Percentiles rank a stretch among this genome's conserved stretches.
phyloP scores from a whole-genome alignment of 2,329 filamentous ascomycete genomes.

The Sordariomycetes sp. region DNA sequence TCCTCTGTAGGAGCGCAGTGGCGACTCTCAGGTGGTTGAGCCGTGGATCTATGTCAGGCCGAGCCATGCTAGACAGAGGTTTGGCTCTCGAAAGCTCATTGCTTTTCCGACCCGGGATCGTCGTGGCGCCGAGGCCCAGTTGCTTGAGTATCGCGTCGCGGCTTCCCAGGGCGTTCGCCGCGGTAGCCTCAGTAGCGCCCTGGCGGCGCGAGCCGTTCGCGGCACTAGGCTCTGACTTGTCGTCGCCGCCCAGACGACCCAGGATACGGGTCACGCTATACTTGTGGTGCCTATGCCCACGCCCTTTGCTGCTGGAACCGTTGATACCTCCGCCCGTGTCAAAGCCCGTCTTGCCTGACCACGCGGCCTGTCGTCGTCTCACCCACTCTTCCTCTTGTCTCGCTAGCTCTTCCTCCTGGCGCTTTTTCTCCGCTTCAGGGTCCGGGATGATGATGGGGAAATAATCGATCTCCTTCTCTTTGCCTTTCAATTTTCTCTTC shows the following conservation, averaged over 20 bases:
- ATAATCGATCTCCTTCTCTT: conserved; percentile 21
- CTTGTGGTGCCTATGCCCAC: not conserved
- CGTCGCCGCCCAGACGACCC: not conserved
- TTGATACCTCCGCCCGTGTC: not conserved
- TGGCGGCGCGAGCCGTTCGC: not conserved
- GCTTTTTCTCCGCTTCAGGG: not conserved
- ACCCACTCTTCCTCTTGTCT: not conserved
- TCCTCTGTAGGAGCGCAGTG: not conserved
- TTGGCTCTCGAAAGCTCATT: not conserved
- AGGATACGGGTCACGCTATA: not conserved
- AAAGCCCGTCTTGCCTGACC: not conserved
- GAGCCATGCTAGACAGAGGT: not conserved
- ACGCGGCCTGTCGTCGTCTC: not conserved
- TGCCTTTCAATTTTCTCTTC: conserved; percentile 12
- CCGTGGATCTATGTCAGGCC: not conserved
- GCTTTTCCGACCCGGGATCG: not conserved
- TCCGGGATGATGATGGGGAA: conserved; percentile 20
- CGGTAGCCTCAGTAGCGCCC: not conserved
- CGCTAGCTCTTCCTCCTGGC: not conserved
- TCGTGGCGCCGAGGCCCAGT: not conserved
- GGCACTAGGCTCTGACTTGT: conserved; percentile 1
- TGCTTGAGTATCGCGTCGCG: not conserved
- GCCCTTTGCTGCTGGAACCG: not conserved
- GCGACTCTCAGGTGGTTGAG: not conserved
- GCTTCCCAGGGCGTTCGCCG: not conserved